These are phyloP conservation scores for Mycena venus DNA, from an alignment of 768 basidiomycete species.

Conservation along the genomic window DNA sequence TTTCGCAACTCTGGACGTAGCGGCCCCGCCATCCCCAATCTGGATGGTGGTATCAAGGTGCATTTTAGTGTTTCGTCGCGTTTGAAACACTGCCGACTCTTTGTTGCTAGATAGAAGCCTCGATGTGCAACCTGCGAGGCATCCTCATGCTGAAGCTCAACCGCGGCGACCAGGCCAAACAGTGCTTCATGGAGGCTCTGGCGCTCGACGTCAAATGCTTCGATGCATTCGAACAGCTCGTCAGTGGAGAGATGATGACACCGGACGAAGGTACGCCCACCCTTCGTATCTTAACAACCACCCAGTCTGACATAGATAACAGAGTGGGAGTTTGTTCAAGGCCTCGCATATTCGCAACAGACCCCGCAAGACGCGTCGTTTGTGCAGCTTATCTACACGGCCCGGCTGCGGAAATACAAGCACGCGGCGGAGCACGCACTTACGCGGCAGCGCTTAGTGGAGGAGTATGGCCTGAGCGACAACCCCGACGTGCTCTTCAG, in stretches of 20 bases:
- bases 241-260: slow-evolving; percentile 96
- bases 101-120: slow-evolving; percentile 86
- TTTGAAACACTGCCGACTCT: slow-evolving; percentile 6
- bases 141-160: slow-evolving; percentile 95
- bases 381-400: slow-evolving; percentile 92
- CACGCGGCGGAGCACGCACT: slow-evolving; percentile 86
- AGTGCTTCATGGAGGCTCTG: slow-evolving; percentile 96
- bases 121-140: slow-evolving; percentile 96
- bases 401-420: slow-evolving; percentile 91
- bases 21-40: slow-evolving; percentile 80
- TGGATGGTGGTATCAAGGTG: slow-evolving; percentile 96
- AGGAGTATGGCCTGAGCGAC: slow-evolving; percentile 87
- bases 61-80: slow-evolving; percentile 19
- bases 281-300: not conserved
- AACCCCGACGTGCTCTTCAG: slow-evolving; percentile 95
- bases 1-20: slow-evolving; percentile 65
- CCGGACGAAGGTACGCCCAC: slow-evolving; percentile 87
- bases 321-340: slow-evolving; percentile 98
- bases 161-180: slow-evolving; percentile 90
- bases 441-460: slow-evolving; percentile 82
- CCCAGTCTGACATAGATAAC: not conserved
- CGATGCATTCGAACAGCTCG: slow-evolving; percentile 92
- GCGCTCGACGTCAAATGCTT: slow-evolving; percentile 97
- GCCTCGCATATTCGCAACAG: slow-evolving; percentile 85
- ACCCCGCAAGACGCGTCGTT: slow-evolving; percentile 92